Conservation (phyloP, 1,284 basidiomycete species). For the Marasmius tenuissimus region DNA sequence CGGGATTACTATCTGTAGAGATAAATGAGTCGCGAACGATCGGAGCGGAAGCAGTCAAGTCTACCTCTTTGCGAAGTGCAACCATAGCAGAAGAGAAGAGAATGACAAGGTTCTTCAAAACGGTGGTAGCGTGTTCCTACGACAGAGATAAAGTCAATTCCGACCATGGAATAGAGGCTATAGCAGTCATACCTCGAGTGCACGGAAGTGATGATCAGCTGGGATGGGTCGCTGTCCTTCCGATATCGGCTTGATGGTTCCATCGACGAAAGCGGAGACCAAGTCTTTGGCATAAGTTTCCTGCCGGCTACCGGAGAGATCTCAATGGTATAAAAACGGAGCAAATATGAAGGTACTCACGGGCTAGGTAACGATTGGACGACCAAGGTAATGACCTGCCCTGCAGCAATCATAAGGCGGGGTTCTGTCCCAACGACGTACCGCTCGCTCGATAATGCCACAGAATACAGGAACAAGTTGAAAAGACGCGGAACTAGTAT, state of each 20-base stretch:
- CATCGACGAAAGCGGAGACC: conserved; percentile 61
- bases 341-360: conserved; percentile 45
- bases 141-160: neutral
- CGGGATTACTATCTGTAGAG: conserved; percentile 46
- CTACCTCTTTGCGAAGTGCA: conserved; percentile 65
- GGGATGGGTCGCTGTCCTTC: conserved; percentile 52
- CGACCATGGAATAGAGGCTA: neutral
- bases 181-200: conserved; percentile 43
- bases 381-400: conserved; percentile 68
- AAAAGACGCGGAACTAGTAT: conserved; percentile 71
- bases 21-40: neutral
- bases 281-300: conserved; percentile 53
- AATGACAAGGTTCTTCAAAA: conserved; percentile 61
- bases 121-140: conserved; percentile 44
- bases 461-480: conserved; percentile 66
- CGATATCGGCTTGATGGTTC: conserved; percentile 54
- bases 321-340: conserved; percentile 28
- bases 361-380: conserved; percentile 60
- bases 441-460: conserved; percentile 36
- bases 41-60: conserved; percentile 10
- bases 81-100: conserved; percentile 70
- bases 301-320: no score
- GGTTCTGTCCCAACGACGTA: conserved; percentile 53
- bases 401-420: conserved; percentile 65
- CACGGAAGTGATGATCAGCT: conserved; percentile 35